A percentile compares a stretch with the other conserved stretches of the same genome.
Conservation (phyloP, 2,329 filamentous ascomycete genomes). For the Penicillium glabrum region DNA sequence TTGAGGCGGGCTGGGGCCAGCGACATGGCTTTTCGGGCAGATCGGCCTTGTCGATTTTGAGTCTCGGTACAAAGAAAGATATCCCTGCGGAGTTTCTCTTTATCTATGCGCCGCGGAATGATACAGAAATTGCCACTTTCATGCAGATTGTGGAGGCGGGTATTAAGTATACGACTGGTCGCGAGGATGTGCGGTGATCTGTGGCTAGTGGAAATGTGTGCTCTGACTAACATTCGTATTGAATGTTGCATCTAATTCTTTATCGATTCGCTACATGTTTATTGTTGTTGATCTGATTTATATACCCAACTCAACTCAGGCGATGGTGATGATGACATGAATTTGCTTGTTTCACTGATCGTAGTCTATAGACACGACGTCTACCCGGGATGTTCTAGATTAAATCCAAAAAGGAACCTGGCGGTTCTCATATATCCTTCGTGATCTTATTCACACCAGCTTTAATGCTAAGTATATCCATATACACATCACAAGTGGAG, state of each 20-base stretch:
- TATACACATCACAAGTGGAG: too few species aligned
- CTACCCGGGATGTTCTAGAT: too few species aligned
- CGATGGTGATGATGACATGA: neutral
- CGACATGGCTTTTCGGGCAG: constrained; percentile 54
- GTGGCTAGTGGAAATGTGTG: neutral
- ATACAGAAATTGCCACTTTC: constrained; percentile 31
- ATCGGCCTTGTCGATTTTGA: constrained; percentile 64
- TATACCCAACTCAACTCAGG: neutral
- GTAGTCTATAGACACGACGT: neutral
- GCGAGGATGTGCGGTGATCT: constrained; percentile 20
- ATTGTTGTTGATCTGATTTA: neutral
- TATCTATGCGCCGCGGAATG: constrained; percentile 36
- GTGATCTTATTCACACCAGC: too few species aligned
- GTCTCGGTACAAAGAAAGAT: constrained; percentile 12
- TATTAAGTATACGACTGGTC: constrained; percentile 32
- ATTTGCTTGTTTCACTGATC: neutral
- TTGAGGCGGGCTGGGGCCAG: constrained; percentile 78
- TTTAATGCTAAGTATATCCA: too few species aligned
- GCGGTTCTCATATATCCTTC: too few species aligned
- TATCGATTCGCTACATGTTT: neutral
- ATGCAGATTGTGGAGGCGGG: constrained; percentile 33
- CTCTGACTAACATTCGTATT: neutral
- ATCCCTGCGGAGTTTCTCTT: constrained; percentile 31
- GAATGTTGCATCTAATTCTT: neutral
- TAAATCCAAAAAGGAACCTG: too few species aligned